phyloP scores from a whole-genome alignment of 257 asterid species.

The Lantana camara region DNA sequence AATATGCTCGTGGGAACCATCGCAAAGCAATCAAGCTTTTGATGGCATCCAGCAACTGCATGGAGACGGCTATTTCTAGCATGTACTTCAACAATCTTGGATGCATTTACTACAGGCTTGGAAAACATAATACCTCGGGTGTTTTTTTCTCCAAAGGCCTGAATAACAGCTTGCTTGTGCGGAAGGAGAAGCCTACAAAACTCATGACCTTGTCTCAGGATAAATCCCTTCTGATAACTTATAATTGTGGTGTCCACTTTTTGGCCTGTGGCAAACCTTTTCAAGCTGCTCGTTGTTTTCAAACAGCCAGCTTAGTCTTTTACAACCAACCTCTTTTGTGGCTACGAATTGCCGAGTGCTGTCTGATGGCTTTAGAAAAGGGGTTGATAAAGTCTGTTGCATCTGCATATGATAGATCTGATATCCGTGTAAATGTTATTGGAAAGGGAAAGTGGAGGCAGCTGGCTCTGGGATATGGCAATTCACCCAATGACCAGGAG shows the following conservation, averaged over 20 bases:
- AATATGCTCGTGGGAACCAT: constrained; percentile 83
- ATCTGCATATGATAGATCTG: constrained; percentile 44
- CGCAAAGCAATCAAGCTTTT: constrained; percentile 78
- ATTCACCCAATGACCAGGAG: constrained; percentile 37
- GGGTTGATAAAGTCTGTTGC: constrained; percentile 59
- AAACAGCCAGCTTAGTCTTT: constrained; percentile 55
- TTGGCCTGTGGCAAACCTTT: constrained; percentile 84
- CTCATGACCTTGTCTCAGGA: constrained; percentile 69
- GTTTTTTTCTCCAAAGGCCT: constrained; percentile 72
- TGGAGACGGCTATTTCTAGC: constrained; percentile 64
- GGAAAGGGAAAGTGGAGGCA: constrained; percentile 94
- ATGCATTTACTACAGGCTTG: constrained; percentile 72
- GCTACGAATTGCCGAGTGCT: constrained; percentile 86
- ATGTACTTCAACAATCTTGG: constrained; percentile 85
- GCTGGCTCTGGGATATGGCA: constrained; percentile 51
- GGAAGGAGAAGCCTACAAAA: constrained; percentile 68
- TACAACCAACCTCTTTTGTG: constrained; percentile 72
- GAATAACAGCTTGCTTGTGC: constrained; percentile 46
- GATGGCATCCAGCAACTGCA: constrained; percentile 61
- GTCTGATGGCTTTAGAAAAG: constrained; percentile 84
- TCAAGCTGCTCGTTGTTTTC: constrained; percentile 72
- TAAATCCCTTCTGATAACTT: constrained; percentile 60
- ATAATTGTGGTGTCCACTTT: constrained; percentile 72
- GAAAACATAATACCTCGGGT: constrained; percentile 68
- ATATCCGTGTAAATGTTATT: constrained; percentile 59